Percentiles rank a stretch among this genome's conserved stretches.
Evolutionary conservation across 179 eudicot genomes (phyloP).

Genomic region (Drosera spatulata): DNA sequence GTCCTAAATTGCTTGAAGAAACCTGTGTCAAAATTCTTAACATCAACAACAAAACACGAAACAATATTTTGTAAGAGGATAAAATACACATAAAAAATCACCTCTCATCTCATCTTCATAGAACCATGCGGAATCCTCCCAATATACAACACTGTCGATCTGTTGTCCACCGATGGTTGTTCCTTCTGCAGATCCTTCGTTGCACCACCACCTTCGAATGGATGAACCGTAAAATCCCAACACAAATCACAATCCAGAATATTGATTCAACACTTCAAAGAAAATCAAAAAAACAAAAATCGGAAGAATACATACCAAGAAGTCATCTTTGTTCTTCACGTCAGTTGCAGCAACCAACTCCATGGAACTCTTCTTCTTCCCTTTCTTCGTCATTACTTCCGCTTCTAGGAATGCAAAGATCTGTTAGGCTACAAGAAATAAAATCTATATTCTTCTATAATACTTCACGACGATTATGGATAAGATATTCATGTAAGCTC

Average conservation of each 20-base stretch:
- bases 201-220: conserved; percentile 61
- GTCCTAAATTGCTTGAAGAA: conserved; percentile 78
- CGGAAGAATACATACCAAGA: conserved; percentile 29
- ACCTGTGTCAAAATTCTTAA: conserved; percentile 22
- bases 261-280: neutral
- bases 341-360: conserved; percentile 10
- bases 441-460: too few species aligned
- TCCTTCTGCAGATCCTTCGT: conserved; percentile 28
- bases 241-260: neutral
- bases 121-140: conserved; percentile 90
- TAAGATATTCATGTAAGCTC: too few species aligned
- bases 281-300: neutral
- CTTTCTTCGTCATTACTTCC: conserved; percentile 30
- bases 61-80: neutral
- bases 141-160: conserved; percentile 59
- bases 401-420: too few species aligned
- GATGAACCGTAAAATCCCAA: conserved; percentile 20
- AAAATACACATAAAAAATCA: conserved; percentile 6
- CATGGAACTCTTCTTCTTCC: conserved; percentile 27
- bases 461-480: too few species aligned
- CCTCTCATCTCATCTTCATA: conserved; percentile 92
- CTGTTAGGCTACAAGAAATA: too few species aligned
- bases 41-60: neutral
- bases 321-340: conserved; percentile 34
- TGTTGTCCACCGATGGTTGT: conserved; percentile 20